Evolutionary conservation across 1,284 basidiomycete species (phyloP).

Genomic region (Hemileia vastatrix): DNA sequence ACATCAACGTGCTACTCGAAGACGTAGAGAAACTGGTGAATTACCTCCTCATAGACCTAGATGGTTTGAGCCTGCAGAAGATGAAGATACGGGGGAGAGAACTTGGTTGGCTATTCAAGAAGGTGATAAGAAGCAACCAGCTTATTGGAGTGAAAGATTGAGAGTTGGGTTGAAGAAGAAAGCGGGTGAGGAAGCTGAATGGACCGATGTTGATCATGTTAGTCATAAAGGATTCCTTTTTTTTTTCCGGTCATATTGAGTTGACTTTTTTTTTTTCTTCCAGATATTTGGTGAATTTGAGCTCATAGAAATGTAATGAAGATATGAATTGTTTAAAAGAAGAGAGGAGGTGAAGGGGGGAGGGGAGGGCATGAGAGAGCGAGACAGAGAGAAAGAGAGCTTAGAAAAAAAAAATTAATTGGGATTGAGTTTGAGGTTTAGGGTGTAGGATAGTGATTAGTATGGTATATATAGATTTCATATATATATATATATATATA

Average conservation of each 20-base stretch:
- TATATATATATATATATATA: too few species aligned
- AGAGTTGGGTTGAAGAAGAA: conserved; percentile 51
- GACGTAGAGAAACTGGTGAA: conserved; percentile 65
- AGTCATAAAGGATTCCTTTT: neutral
- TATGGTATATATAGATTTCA: too few species aligned
- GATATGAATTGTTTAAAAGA: too few species aligned
- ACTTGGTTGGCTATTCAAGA: conserved; percentile 64
- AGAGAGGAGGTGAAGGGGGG: too few species aligned
- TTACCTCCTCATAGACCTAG: conserved; percentile 65
- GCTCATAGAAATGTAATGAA: conserved; percentile 5
- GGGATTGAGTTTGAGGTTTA: too few species aligned
- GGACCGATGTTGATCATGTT: conserved; percentile 59
- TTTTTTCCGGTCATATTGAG: neutral
- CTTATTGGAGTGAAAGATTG: conserved; percentile 77
- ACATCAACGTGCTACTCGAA: conserved; percentile 67
- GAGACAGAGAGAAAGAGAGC: too few species aligned
- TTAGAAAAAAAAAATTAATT: too few species aligned
- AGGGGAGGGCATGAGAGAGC: too few species aligned
- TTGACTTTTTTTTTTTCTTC: neutral
- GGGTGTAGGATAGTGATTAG: too few species aligned
- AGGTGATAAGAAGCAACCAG: conserved; percentile 51
- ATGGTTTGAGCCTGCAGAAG: conserved; percentile 48
- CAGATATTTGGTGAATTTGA: conserved; percentile 18
- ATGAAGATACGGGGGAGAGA: conserved; percentile 73
- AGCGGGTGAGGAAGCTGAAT: conserved; percentile 46